Base-by-base conservation (phyloP, 805 yeast genomes). In the Wickerhamia fluorescens region DNA sequence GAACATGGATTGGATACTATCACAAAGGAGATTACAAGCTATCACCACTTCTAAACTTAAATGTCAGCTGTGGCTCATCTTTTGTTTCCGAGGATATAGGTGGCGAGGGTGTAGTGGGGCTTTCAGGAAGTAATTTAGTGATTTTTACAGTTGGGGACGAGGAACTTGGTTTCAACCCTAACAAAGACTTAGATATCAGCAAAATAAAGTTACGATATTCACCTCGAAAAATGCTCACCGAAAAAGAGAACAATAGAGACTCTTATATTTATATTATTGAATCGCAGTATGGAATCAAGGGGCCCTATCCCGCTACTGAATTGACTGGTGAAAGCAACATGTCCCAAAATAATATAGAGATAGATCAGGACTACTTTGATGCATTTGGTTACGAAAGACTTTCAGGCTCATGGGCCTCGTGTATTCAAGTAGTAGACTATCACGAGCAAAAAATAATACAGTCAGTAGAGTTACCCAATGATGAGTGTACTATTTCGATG, bases 1-100 rank as follows among this genome's bases (percentile, higher is more conserved):
- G 70, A 25, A 51, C 79, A 0, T 80, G 82, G 73, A 35, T 75
- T 6, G 73, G 77, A 1, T 68, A 64, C 39, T 49, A 56, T n/a
- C 22, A 40, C 7, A 43, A 49, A 10, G 41, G 38, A 4, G 57
- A 49, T 17, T 65, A 69, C 33, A 64, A 61, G 30, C 38, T 73
- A 11, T 57, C 68, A 3, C 81, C 84, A 1, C 44, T 70, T 24
- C 48, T 61, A 13, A 67, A 56, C 33, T 62, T 60, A 18, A 51
- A 50, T 9, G 57, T 76, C 17, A 51, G 52, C 7, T 51, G 53
- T 20, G 80, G 78, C 0, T 55, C 73, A 7, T 56, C 75, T 0
- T 76, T 85, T 44, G 57, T 58, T 13, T 75, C 84, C 24, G 83
- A 73, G 34, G 92, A 82, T 35, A 56, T 63, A 16, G 68, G 68